Evolutionary conservation across 2,329 filamentous ascomycete species (phyloP), one percentile per base, ranked within the genome.

Genomic region (Dryadomyces quercus-mongolicae): DNA sequence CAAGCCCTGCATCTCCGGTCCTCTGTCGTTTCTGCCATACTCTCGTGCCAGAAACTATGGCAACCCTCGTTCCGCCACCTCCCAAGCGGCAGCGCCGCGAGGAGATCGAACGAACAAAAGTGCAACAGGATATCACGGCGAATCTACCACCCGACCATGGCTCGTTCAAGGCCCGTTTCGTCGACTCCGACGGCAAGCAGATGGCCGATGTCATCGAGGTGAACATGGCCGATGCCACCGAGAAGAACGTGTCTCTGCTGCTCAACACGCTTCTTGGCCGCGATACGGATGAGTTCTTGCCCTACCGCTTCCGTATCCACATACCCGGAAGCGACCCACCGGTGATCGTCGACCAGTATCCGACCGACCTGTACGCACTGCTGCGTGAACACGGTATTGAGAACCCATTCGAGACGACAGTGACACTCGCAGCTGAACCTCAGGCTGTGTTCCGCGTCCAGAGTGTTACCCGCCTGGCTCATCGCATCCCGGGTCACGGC

Each of bases 361-460:
- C 78, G 1, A 68, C 71, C 56, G 76, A 81, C 57, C 71, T 81
- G 4, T 71, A 79, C 16, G 70, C 72, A 34, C 71, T 80, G 16
- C 68, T 82, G n/a, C 71, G 71, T 22, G 71, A 69, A 58, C 75
- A 81, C 71, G 77, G 77, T 54, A 73, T 81, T 55, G 72, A 74
- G 44, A 80, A 79, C 59, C 77, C 78, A 0, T 81, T 78, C 59
- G 79, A 82, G 63, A 63, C 68, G 2, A 71, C 69, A 0, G 61
- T 72, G 52, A 74, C 77, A 2, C 73, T 84, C 25, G 76, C 75
- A 42, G 80, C 81, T 46, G 80, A 83, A 63, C 92, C 93, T 0
- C 92, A 98, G 68, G 89, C 92, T 21, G 86, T 97, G 0, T 97
- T 96, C 74, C 84, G 86, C 63, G 93, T 97, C 22, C 90, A 93